Evolutionary conservation across 345 rosid genomes (phyloP).

Genomic region (Arabidopsis suecica): DNA sequence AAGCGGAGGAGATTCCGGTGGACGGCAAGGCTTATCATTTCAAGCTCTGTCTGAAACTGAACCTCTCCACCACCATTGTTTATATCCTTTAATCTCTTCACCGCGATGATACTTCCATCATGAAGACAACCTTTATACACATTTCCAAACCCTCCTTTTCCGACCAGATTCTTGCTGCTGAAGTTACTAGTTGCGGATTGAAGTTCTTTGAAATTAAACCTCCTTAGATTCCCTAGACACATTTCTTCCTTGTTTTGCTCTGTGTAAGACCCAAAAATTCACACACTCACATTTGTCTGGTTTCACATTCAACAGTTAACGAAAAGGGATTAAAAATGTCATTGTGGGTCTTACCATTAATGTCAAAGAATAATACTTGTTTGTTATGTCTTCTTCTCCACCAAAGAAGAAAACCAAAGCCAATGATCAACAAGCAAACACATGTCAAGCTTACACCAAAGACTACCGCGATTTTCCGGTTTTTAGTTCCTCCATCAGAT

Average conservation of each 20-base stretch:
- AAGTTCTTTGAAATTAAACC: slow-evolving; percentile 88
- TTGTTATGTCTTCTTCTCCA: slow-evolving; percentile 79
- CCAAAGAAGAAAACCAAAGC: slow-evolving; percentile 76
- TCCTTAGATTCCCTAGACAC: slow-evolving; percentile 81
- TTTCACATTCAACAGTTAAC: neutral
- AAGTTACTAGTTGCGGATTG: slow-evolving; percentile 83
- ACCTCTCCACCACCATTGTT: slow-evolving; percentile 72
- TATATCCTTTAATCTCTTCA: slow-evolving; percentile 80
- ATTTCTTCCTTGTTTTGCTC: slow-evolving; percentile 72
- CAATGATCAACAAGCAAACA: slow-evolving; percentile 63
- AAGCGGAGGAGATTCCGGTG: slow-evolving; percentile 87
- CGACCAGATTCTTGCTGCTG: slow-evolving; percentile 85
- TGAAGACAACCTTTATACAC: slow-evolving; percentile 87
- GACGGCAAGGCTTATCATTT: slow-evolving; percentile 95
- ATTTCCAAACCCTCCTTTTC: slow-evolving; percentile 93
- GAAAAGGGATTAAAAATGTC: neutral
- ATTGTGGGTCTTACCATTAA: slow-evolving; percentile 61
- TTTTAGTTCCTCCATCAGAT: slow-evolving; percentile 53
- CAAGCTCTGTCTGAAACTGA: slow-evolving; percentile 94
- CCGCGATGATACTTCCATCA: slow-evolving; percentile 79
- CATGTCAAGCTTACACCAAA: slow-evolving; percentile 71
- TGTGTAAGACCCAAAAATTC: slow-evolving; percentile 37
- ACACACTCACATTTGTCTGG: neutral
- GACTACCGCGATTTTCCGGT: slow-evolving; percentile 71
- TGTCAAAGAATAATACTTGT: slow-evolving; percentile 89